Evolutionary conservation across 768 basidiomycete species (phyloP).

Genomic region (Boletus speciosus): DNA sequence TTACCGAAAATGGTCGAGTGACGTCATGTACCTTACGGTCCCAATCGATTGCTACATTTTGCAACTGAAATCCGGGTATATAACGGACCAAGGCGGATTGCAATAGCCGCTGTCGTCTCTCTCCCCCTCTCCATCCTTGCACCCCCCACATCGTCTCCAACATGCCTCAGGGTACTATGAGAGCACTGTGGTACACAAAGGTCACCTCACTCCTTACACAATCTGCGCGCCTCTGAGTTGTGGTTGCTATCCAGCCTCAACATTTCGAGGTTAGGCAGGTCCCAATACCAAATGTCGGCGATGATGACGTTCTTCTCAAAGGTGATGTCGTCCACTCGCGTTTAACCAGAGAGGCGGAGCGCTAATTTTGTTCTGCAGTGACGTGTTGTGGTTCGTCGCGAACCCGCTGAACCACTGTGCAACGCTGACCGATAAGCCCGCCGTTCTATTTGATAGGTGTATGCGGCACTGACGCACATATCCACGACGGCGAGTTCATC

Average conservation of each 20-base stretch:
- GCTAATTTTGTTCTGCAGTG: slow-evolving; percentile 29
- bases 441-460: slow-evolving; percentile 37
- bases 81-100: slow-evolving; percentile 8
- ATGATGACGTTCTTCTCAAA: slow-evolving; percentile 75
- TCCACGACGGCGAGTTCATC: slow-evolving; percentile 65
- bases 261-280: slow-evolving; percentile 67
- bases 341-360: neutral
- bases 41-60: neutral
- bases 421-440: neutral
- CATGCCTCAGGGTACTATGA: slow-evolving; percentile 66
- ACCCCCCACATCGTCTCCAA: neutral
- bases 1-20: slow-evolving; percentile 11
- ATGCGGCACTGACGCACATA: slow-evolving; percentile 62
- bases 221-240: slow-evolving; percentile 8
- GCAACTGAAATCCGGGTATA: slow-evolving; percentile 18
- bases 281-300: slow-evolving; percentile 59
- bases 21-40: slow-evolving; percentile 26
- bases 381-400: slow-evolving; percentile 39
- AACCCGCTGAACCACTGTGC: neutral
- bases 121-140: neutral
- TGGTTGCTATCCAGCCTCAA: slow-evolving; percentile 45
- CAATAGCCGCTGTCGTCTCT: neutral
- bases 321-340: slow-evolving; percentile 35
- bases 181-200: slow-evolving; percentile 68
- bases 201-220: slow-evolving; percentile 34